Evolutionary conservation across 2,329 filamentous ascomycete species (phyloP).

Genomic region (Lanzia echinophila): DNA sequence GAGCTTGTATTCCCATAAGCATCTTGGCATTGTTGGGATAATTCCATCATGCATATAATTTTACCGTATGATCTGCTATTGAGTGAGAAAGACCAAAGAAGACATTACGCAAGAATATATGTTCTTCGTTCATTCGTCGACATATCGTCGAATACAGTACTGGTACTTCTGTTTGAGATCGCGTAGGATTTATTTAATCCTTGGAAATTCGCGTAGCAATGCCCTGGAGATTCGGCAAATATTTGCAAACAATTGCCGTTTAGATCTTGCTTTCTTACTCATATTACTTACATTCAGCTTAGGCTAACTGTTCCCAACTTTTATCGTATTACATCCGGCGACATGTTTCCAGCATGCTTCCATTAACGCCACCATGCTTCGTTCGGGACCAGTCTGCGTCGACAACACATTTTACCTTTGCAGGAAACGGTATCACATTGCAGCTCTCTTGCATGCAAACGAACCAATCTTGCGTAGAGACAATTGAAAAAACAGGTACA

Average conservation of each 20-base stretch:
- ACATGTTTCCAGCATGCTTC: not conserved
- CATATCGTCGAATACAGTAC: too few species aligned
- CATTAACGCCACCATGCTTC: not conserved
- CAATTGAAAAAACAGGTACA: not conserved
- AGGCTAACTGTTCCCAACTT: not conserved
- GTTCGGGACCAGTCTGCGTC: not conserved
- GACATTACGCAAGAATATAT: too few species aligned
- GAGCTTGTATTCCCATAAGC: not conserved
- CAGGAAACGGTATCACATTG: slow-evolving; percentile 8
- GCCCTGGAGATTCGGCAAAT: not conserved
- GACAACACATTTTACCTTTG: not conserved
- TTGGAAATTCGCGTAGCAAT: too few species aligned
- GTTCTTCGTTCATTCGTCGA: too few species aligned
- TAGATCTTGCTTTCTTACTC: not conserved
- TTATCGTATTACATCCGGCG: not conserved
- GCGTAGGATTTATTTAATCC: too few species aligned
- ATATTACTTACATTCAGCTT: not conserved
- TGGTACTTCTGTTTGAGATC: too few species aligned
- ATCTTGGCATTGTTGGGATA: not conserved
- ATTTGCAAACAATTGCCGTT: not conserved
- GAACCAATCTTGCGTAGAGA: not conserved
- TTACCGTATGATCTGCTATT: too few species aligned
- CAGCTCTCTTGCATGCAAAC: not conserved
- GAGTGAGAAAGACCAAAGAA: too few species aligned
- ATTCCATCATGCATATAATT: not conserved